Base-by-base conservation (phyloP, 2,329 filamentous ascomycete genomes). In the Colletotrichum zoysiae region DNA sequence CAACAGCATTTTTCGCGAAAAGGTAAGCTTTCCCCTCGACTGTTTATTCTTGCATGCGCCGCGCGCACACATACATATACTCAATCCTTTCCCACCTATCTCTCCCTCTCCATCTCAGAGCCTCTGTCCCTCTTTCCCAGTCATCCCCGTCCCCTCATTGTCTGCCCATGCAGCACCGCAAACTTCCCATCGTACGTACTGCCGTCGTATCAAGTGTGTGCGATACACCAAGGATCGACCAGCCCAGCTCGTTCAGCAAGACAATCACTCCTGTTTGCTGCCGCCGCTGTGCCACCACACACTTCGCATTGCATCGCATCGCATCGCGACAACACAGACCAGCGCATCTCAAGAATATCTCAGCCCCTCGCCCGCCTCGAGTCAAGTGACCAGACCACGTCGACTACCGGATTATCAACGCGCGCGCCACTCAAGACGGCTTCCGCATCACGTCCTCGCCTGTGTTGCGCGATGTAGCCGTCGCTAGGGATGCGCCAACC, bases 1-100 rank as follows among this genome's bases (percentile, higher is more conserved):
- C 33, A 61, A 73, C 58, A 50, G 40, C n/a, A 44, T 61, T 66
- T 71, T 73, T 66, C 61, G 61, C 67, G 62, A 71, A 67, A 68
- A 73, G 50, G 70, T 73, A 67, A 73, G 70, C 62, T 61, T 67
- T 57, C 35, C 38, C 26, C 42, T 67, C 42, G n/a, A 61, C 44
- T 61, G 46, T 62, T 59, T 50, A 33, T 62, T 59, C 46, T 48
- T 66, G 55, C 67, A 55, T 61, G 63, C n/a, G 63, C 63, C 35
- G 56, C 55, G 35, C 20, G 7, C 20, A 46, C 8, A 46, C 6
- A 46, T 42, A 42, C 5, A 18, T 42, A 46, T 46, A 20, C 46
- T 12, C 46, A 57, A 3, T 12, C 12, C 55, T 23, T 9, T 8
- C 55, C 53, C 23, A 8, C 53, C 57, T 60, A 48, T 51, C n/a